Evolutionary conservation across 768 basidiomycete species (phyloP).

Genomic region (Leccinum fibrillosum): DNA sequence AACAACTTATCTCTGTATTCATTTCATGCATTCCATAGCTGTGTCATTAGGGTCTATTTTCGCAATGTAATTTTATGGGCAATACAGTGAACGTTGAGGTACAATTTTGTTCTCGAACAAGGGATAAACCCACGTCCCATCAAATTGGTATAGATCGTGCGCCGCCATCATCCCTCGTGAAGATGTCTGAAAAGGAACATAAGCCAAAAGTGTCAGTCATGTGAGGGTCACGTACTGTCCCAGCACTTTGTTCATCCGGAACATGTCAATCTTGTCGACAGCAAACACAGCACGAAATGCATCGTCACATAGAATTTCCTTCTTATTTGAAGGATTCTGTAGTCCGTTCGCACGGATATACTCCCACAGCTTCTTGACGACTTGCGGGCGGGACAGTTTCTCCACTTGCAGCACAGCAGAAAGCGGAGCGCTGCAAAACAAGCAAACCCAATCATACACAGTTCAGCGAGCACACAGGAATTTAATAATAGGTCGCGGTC

Average conservation of each 20-base stretch:
- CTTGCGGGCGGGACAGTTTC: slow-evolving; percentile 79
- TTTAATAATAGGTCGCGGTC: background rate
- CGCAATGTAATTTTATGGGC: slow-evolving; percentile 6
- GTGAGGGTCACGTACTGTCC: slow-evolving; percentile 52
- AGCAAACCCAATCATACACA: slow-evolving; percentile 3
- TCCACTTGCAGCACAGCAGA: slow-evolving; percentile 64
- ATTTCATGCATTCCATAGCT: background rate
- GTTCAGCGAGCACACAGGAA: background rate
- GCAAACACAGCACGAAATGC: slow-evolving; percentile 71
- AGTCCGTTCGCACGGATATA: slow-evolving; percentile 80
- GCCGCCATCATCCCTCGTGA: slow-evolving; percentile 23
- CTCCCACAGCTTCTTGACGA: slow-evolving; percentile 87
- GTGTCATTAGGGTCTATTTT: slow-evolving; percentile 1
- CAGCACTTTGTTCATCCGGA: slow-evolving; percentile 90
- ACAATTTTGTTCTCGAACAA: slow-evolving; percentile 8
- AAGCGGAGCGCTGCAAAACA: slow-evolving; percentile 59
- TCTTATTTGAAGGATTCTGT: slow-evolving; percentile 82
- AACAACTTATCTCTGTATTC: background rate
- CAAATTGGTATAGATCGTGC: background rate
- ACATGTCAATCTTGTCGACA: slow-evolving; percentile 86
- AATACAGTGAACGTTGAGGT: slow-evolving; percentile 8
- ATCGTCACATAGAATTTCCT: slow-evolving; percentile 83
- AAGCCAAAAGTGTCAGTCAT: background rate
- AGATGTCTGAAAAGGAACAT: slow-evolving; percentile 24
- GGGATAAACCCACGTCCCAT: background rate